A percentile compares a stretch with the other conserved stretches of the same genome.
Evolutionary conservation across 2,329 filamentous ascomycete genomes (phyloP).

Genomic region (Botrytis fabae): DNA sequence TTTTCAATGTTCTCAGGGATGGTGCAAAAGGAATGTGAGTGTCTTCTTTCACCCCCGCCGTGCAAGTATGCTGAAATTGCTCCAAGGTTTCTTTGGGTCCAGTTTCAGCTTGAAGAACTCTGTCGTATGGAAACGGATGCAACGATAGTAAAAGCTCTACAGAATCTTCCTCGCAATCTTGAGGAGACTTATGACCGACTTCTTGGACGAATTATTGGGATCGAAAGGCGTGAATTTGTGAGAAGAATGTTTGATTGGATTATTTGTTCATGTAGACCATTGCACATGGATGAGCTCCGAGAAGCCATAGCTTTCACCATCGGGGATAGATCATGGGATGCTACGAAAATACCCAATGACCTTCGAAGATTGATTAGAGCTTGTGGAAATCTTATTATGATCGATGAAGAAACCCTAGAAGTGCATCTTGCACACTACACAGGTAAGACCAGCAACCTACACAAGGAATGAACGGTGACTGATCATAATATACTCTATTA

Average conservation of each 20-base stretch:
- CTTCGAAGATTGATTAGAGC: conserved; percentile 7
- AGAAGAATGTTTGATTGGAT: conserved; percentile 28
- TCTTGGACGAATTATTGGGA: conserved; percentile 19
- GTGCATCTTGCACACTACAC: conserved; percentile 13
- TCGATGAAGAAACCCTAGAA: background rate
- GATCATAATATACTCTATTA: background rate
- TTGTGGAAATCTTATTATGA: background rate
- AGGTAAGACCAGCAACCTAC: background rate
- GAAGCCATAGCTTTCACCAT: conserved; percentile 19
- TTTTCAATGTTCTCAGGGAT: background rate
- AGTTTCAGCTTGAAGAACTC: background rate
- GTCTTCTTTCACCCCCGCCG: fast-evolving
- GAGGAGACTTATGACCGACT: conserved; percentile 28
- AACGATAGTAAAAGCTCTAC: conserved; percentile 18
- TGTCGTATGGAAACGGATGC: conserved; percentile 25
- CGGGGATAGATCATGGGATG: background rate
- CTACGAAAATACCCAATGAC: conserved; percentile 14
- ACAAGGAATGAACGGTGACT: background rate
- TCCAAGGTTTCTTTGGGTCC: background rate
- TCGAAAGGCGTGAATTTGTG: conserved; percentile 20
- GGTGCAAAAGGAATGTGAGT: background rate
- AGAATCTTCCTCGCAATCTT: conserved; percentile 25
- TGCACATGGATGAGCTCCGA: conserved; percentile 22
- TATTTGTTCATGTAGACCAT: conserved; percentile 22
- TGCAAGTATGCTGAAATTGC: background rate